Conservation (phyloP, 805 yeast genomes). For the Candida sphagnicola region DNA sequence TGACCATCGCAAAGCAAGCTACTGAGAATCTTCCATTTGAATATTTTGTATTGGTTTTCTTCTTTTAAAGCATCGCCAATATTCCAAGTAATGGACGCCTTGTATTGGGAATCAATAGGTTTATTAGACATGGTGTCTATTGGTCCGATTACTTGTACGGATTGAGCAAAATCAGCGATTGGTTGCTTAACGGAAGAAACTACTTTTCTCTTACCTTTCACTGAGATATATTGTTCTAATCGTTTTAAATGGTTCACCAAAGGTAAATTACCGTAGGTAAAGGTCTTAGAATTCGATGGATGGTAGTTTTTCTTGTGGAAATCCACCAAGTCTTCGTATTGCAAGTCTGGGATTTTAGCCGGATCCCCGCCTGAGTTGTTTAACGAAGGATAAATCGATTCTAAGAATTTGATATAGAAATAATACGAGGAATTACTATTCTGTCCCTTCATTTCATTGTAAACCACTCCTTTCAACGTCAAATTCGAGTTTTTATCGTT, state of each 20-base stretch:
- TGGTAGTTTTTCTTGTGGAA: slow-evolving; percentile 79
- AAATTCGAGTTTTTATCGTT: slow-evolving; percentile 59
- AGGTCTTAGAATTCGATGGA: slow-evolving; percentile 84
- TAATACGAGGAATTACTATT: slow-evolving; percentile 83
- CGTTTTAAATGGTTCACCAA: slow-evolving; percentile 55
- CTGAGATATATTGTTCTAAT: slow-evolving; percentile 46
- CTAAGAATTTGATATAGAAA: slow-evolving; percentile 80
- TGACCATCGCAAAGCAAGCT: slow-evolving; percentile 84
- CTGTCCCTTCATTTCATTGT: slow-evolving; percentile 98
- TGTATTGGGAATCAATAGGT: slow-evolving; percentile 72
- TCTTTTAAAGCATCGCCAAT: slow-evolving; percentile 68
- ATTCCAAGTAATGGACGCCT: slow-evolving; percentile 85
- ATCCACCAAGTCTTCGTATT: slow-evolving; percentile 69
- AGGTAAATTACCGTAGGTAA: slow-evolving; percentile 81
- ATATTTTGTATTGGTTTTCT: slow-evolving; percentile 52
- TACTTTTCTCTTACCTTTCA: slow-evolving; percentile 49
- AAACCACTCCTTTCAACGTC: slow-evolving; percentile 90
- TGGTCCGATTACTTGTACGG: slow-evolving; percentile 61
- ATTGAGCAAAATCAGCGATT: slow-evolving; percentile 19
- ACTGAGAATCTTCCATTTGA: slow-evolving; percentile 67
- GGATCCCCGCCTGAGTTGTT: slow-evolving; percentile 97
- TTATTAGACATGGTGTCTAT: slow-evolving; percentile 49
- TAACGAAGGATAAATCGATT: slow-evolving; percentile 77
- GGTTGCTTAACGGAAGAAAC: slow-evolving; percentile 42
- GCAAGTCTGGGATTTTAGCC: slow-evolving; percentile 63